Conservation (phyloP, 23 red algal species). For the Gracilariopsis chorda region DNA sequence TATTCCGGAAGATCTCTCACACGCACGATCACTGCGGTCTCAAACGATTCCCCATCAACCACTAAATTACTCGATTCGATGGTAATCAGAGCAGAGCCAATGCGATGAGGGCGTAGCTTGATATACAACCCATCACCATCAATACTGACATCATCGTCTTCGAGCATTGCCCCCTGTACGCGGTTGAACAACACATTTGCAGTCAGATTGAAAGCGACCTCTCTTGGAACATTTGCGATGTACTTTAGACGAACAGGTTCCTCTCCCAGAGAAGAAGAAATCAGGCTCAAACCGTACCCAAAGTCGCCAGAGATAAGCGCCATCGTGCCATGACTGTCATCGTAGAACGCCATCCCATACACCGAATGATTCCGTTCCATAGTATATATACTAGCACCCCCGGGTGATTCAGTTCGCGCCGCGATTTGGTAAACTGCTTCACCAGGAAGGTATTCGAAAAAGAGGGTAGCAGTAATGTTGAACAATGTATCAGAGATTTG, state of each 20-base stretch:
- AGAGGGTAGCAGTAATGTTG: background rate
- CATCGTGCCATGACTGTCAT: background rate
- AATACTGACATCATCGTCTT: background rate
- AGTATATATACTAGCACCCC: background rate
- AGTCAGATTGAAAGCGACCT: background rate
- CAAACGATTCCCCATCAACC: background rate
- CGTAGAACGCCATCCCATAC: slow-evolving; percentile 16
- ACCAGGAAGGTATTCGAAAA: background rate
- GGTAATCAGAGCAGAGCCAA: background rate
- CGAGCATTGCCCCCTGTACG: background rate
- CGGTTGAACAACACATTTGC: background rate
- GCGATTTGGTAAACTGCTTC: background rate
- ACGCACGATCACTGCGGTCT: background rate
- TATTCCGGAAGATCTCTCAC: background rate
- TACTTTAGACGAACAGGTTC: background rate
- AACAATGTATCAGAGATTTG: background rate
- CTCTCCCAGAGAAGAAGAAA: background rate
- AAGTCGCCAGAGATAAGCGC: background rate
- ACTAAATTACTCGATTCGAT: background rate
- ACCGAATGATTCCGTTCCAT: background rate
- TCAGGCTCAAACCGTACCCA: background rate
- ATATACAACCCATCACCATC: background rate
- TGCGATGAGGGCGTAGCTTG: background rate
- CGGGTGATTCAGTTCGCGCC: background rate
- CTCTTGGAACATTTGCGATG: background rate